Conservation (phyloP, 2,329 filamentous ascomycete genomes). For the Ilyonectria destructans region DNA sequence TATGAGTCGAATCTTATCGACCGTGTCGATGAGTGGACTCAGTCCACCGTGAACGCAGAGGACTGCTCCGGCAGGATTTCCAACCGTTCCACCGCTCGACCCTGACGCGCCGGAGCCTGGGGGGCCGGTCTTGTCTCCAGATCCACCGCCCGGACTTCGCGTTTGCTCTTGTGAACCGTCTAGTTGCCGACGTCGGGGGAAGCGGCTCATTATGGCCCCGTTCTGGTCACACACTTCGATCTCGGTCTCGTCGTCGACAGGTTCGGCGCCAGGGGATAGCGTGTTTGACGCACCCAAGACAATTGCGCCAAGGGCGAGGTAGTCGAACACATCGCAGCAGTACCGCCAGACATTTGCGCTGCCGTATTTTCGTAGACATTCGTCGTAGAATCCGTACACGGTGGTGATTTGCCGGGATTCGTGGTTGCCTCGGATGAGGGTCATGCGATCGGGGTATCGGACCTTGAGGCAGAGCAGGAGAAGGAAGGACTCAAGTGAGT, state of each 20-base stretch:
- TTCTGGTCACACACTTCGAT: constrained; percentile 93
- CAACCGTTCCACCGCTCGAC: constrained; percentile 74
- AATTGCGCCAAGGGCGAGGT: constrained; percentile 90
- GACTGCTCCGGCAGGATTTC: constrained; percentile 85
- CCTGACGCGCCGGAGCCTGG: constrained; percentile 86
- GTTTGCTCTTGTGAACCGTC: constrained; percentile 47
- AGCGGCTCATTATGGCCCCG: constrained; percentile 83
- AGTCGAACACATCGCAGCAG: constrained; percentile 98
- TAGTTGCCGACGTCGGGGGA: constrained; percentile 67
- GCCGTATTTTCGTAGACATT: constrained; percentile 95
- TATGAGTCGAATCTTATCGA: constrained; percentile 95
- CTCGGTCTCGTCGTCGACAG: constrained; percentile 82
- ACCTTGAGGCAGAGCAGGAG: constrained; percentile 97
- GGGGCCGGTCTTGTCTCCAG: constrained; percentile 70
- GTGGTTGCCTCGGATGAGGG: constrained; percentile 94
- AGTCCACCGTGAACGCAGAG: constrained; percentile 97
- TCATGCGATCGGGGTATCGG: constrained; percentile 97
- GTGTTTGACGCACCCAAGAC: constrained; percentile 88
- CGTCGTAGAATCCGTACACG: constrained; percentile 98
- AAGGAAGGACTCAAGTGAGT: constrained; percentile 96
- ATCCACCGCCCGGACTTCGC: constrained; percentile 48
- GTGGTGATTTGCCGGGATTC: constrained; percentile 98
- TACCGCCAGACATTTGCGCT: constrained; percentile 98
- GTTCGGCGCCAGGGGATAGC: constrained; percentile 67
- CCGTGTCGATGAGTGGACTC: constrained; percentile 90